Evolutionary conservation across 2,329 filamentous ascomycete genomes (phyloP).

Genomic region (Fusarium marasasianum): DNA sequence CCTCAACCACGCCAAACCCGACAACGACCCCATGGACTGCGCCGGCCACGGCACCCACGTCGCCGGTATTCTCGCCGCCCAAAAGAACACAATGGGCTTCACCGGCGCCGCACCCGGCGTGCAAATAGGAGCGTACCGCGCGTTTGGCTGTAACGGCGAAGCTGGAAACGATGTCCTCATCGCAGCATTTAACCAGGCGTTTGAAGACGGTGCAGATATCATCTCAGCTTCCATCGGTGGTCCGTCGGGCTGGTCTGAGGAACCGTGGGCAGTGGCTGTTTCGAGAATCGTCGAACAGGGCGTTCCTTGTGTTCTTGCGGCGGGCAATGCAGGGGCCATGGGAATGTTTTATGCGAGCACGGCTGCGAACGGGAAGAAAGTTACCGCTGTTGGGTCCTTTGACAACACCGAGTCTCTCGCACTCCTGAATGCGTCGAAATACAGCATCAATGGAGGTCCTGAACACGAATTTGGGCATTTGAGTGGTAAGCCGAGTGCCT

Average conservation of each 20-base stretch:
- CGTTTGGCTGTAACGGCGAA: slow-evolving; percentile 64
- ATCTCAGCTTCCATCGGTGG: slow-evolving; percentile 66
- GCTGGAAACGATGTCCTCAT: slow-evolving; percentile 67
- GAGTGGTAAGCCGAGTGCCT: slow-evolving; percentile 52
- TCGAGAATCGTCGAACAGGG: slow-evolving; percentile 63
- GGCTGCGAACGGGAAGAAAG: slow-evolving; percentile 58
- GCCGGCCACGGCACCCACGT: slow-evolving; percentile 70
- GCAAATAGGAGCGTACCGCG: slow-evolving; percentile 64
- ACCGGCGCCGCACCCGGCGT: slow-evolving; percentile 67
- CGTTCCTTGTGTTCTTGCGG: slow-evolving; percentile 62
- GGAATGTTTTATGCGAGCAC: slow-evolving; percentile 62
- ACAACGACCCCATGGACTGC: slow-evolving; percentile 64
- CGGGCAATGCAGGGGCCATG: slow-evolving; percentile 58
- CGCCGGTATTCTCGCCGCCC: slow-evolving; percentile 69
- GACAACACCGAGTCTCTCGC: slow-evolving; percentile 57
- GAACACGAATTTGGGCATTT: slow-evolving; percentile 55
- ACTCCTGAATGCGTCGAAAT: slow-evolving; percentile 55
- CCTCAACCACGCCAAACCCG: slow-evolving; percentile 53
- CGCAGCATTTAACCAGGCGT: slow-evolving; percentile 67
- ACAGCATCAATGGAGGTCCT: slow-evolving; percentile 49
- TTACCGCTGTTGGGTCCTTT: slow-evolving; percentile 60
- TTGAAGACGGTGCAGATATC: slow-evolving; percentile 66
- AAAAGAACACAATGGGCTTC: slow-evolving; percentile 62
- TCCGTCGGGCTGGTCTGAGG: slow-evolving; percentile 61
- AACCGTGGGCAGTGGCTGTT: slow-evolving; percentile 60